Conservation (phyloP, 805 yeast species). For the Wickerhamomyces hampshirensis region DNA sequence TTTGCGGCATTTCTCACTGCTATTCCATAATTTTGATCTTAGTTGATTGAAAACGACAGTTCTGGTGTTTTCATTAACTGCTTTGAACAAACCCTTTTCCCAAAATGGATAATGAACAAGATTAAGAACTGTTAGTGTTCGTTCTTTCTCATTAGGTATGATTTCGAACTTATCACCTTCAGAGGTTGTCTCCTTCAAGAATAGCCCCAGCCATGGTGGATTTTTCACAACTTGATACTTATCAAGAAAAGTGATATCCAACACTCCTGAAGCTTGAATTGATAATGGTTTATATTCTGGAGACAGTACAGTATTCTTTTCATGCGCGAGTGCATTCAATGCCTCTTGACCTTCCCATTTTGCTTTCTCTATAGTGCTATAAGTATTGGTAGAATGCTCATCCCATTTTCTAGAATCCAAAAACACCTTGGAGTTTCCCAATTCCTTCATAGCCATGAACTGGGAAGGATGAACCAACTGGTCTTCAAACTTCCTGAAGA, state of each 20-base stretch:
- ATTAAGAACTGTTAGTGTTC: not conserved
- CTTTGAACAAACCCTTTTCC: not conserved
- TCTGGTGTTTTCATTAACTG: not conserved
- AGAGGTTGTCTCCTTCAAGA: not conserved
- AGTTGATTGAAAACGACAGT: not conserved
- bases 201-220: not conserved
- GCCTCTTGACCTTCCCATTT: not conserved
- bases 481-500: not conserved
- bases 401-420: constrained; percentile 3
- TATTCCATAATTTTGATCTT: not conserved
- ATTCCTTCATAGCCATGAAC: constrained; percentile 4
- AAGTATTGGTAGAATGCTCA: not conserved
- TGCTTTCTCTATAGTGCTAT: not conserved
- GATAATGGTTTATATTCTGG: not conserved
- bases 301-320: not conserved
- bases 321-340: not conserved
- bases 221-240: not conserved
- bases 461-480: constrained; percentile 4
- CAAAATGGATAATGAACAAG: not conserved
- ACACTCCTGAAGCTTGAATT: no score
- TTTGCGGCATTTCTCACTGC: not conserved
- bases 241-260: not conserved
- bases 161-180: not conserved
- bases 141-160: not conserved
- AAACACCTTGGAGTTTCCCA: constrained; percentile 4